These are phyloP conservation scores for Dothidotthia symphoricarpi DNA, from an alignment of 2,329 filamentous ascomycete genomes.

Conservation along the genomic window DNA sequence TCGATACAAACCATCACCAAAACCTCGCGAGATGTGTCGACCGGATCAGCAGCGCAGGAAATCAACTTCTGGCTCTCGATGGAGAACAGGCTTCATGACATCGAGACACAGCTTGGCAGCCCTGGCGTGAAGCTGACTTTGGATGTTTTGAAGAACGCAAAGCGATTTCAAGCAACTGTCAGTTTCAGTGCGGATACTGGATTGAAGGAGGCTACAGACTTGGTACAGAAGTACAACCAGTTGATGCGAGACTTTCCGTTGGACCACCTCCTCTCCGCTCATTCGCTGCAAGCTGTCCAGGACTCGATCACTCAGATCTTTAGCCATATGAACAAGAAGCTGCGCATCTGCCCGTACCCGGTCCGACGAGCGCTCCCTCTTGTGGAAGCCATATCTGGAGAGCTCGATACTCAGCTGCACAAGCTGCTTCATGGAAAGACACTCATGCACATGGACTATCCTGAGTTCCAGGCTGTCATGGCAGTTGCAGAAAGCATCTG, in stretches of 20 bases:
- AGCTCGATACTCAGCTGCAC: slow-evolving; percentile 84
- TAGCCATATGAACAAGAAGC: slow-evolving; percentile 92
- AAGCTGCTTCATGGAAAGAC: slow-evolving; percentile 80
- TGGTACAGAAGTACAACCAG: slow-evolving; percentile 97
- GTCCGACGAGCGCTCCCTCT: slow-evolving; percentile 86
- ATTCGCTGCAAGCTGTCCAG: slow-evolving; percentile 81
- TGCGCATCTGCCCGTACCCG: slow-evolving; percentile 93
- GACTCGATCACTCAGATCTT: slow-evolving; percentile 91
- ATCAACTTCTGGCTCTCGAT: slow-evolving; percentile 99
- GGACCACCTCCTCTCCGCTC: slow-evolving; percentile 90
- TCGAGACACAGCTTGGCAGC: slow-evolving; percentile 82
- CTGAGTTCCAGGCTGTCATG: slow-evolving; percentile 86
- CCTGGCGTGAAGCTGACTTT: slow-evolving; percentile 88
- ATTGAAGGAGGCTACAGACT: slow-evolving; percentile 90
- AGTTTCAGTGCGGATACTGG: slow-evolving; percentile 97
- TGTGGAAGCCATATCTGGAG: slow-evolving; percentile 94
- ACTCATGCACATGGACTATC: slow-evolving; percentile 87
- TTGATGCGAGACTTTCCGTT: slow-evolving; percentile 97
- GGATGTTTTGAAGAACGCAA: slow-evolving; percentile 93
- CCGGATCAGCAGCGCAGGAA: slow-evolving; percentile 85
- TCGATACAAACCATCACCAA: slow-evolving; percentile 96
- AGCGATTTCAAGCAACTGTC: slow-evolving; percentile 95
- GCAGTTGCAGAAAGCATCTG: slow-evolving; percentile 81
- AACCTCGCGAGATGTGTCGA: slow-evolving; percentile 78
- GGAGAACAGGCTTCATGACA: slow-evolving; percentile 88